Evolutionary conservation across 1,284 basidiomycete genomes (phyloP).

Genomic region (Leccinum fuscescens): DNA sequence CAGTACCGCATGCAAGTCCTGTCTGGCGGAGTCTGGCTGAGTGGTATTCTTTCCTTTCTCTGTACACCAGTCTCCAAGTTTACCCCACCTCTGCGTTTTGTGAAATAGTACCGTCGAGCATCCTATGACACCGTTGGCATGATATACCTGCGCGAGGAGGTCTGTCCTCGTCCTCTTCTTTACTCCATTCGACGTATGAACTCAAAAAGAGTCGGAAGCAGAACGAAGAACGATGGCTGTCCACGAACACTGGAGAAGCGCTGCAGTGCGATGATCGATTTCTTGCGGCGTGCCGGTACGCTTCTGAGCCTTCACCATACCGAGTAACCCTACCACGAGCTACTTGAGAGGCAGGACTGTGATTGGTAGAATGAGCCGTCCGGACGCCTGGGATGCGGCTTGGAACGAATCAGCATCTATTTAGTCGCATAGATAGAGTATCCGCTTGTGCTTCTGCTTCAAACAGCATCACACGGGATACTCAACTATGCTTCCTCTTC

Average conservation of each 20-base stretch:
- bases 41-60: not conserved
- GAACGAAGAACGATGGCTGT: not conserved
- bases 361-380: not conserved
- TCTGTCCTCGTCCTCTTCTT: not conserved
- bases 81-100: not conserved
- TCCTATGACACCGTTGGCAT: not conserved
- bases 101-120: not conserved
- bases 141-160: not conserved
- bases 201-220: not conserved
- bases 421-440: not conserved
- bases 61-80: not conserved
- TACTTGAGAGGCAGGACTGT: not conserved
- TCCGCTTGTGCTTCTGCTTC: not conserved
- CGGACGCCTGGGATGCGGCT: not conserved
- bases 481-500: not conserved
- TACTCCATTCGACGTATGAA: not conserved
- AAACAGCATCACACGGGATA: not conserved
- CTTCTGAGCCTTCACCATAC: not conserved
- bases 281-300: not conserved
- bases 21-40: not conserved
- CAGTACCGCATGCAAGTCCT: too few species aligned
- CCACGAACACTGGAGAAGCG: not conserved
- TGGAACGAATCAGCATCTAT: not conserved
- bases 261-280: not conserved
- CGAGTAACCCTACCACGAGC: not conserved